These are phyloP conservation scores for Botryosphaeria dothidea DNA, from an alignment of 2,329 filamentous ascomycete genomes.

Conservation along the genomic window DNA sequence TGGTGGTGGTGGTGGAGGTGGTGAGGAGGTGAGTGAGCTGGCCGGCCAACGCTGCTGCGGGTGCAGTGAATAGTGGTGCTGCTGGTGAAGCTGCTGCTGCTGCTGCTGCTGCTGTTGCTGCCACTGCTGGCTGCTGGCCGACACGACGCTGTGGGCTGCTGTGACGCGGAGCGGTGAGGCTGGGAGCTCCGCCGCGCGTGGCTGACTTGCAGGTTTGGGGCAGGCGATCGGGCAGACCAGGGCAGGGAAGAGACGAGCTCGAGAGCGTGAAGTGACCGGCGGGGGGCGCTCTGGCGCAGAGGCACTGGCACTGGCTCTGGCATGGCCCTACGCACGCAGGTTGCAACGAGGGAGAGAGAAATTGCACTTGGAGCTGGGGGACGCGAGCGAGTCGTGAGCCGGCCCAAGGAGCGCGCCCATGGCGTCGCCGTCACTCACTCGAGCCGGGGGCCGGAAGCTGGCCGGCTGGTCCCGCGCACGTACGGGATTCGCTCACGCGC, in stretches of 20 bases:
- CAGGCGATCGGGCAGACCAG: constrained; percentile 8
- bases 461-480: constrained; percentile 16
- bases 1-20: background rate
- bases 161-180: constrained; percentile 16
- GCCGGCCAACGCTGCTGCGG: constrained; percentile 17
- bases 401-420: background rate
- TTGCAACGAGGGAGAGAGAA: constrained; percentile 7
- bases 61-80: too few relatives aligned
- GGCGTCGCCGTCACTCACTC: background rate
- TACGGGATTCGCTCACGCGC: background rate
- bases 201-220: constrained; percentile 5
- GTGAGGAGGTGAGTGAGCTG: constrained; percentile 18
- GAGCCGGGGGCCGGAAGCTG: constrained; percentile 3
- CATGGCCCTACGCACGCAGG: constrained; percentile 6
- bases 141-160: background rate
- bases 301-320: background rate
- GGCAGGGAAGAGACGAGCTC: background rate
- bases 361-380: background rate
- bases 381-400: constrained; percentile 10
- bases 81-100: too few relatives aligned
- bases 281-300: background rate
- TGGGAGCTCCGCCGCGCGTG: constrained; percentile 10
- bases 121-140: constrained; percentile 6
- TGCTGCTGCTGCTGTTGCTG: too few relatives aligned
- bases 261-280: background rate